Base-by-base conservation (phyloP, 2,329 filamentous ascomycete species). In the Hypoxylon sp. region DNA sequence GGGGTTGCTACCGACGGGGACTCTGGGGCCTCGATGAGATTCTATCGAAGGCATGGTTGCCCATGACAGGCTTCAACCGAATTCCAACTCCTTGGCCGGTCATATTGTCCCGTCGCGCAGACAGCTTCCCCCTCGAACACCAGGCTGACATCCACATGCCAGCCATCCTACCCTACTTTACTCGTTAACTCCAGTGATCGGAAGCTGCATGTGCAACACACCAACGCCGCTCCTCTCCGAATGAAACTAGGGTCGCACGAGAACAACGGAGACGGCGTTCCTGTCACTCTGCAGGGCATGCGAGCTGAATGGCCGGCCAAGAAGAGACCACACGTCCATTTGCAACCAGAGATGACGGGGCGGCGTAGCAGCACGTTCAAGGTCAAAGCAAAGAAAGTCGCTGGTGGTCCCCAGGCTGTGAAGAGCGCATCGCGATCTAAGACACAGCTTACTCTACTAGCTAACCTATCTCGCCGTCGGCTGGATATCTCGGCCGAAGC, bases 341-440 rank as follows among this genome's bases (percentile, higher is more conserved):
- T 49, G 31, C 29, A 21, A 45, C 18, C 48, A 17, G 35, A 33
- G 41, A 51, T 51, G 37, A 49, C 43, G 51, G 26, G 29, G 24
- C 45, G n/a, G 18, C 37, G 35, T 20, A 33, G 48, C 35, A 24
- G 31, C 33, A 47, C 29, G 20, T 31, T 17, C 46, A 20, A 7
- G 37, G 26, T 11, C 33, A 24, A 33, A 52, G 49, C 37, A 17
- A 33, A 58, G 35, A 21, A 55, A 43, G 24, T 40, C 35, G 50
- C 42, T 11, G 24, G 13, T 29, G 17, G 50, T 27, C 31, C n/a
- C 40, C 42, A 35, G 15, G 27, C 29, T 52, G 24, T 35, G 20
- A 52, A 7, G 31, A 50, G 29, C 31, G 29, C 27, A 49, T 50
- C 48, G 37, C 47, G 48, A 58, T 46, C 49, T 48, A 23, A 10